Percentiles rank a stretch among this genome's conserved stretches.
Evolutionary conservation across 768 basidiomycete genomes (phyloP).

Genomic region (Rhodocollybia butyracea): DNA sequence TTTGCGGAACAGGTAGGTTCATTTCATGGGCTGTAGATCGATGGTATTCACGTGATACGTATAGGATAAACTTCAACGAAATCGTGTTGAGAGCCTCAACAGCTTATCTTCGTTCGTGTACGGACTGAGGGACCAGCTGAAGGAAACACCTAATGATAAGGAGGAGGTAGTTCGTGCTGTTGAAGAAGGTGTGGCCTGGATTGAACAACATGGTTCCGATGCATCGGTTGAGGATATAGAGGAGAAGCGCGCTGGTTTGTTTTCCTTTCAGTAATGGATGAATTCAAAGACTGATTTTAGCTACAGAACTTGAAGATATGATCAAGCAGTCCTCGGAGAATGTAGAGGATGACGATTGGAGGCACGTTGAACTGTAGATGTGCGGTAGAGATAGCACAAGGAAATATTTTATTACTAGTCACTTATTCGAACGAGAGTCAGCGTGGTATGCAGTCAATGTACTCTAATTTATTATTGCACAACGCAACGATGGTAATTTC

Average conservation of each 20-base stretch:
- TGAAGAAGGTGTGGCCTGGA: conserved; percentile 73
- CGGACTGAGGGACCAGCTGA: conserved; percentile 65
- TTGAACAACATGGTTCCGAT: conserved; percentile 60
- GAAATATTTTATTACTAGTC: no score
- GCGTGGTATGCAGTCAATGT: no score
- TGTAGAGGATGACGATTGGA: conserved; percentile 39
- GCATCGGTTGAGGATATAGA: conserved; percentile 76
- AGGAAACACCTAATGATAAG: conserved; percentile 58
- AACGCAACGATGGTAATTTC: no score
- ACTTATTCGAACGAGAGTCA: no score
- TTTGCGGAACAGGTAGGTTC: conserved; percentile 44
- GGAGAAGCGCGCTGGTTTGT: conserved; percentile 64
- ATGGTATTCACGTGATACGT: neutral
- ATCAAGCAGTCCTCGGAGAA: conserved; percentile 17
- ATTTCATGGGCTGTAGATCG: conserved; percentile 38
- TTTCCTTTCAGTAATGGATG: conserved; percentile 51
- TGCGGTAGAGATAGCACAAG: no score
- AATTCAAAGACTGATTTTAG: conserved; percentile 50
- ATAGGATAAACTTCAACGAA: conserved; percentile 42
- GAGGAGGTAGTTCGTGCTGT: conserved; percentile 56
- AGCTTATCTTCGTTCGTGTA: conserved; percentile 58
- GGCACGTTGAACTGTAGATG: conserved; percentile 55
- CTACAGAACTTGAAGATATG: conserved; percentile 12
- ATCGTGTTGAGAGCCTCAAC: conserved; percentile 62
- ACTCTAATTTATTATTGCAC: conserved; percentile 18